Evolutionary conservation across 345 rosid species (phyloP).

Genomic region (Tarenaya hassleriana): DNA sequence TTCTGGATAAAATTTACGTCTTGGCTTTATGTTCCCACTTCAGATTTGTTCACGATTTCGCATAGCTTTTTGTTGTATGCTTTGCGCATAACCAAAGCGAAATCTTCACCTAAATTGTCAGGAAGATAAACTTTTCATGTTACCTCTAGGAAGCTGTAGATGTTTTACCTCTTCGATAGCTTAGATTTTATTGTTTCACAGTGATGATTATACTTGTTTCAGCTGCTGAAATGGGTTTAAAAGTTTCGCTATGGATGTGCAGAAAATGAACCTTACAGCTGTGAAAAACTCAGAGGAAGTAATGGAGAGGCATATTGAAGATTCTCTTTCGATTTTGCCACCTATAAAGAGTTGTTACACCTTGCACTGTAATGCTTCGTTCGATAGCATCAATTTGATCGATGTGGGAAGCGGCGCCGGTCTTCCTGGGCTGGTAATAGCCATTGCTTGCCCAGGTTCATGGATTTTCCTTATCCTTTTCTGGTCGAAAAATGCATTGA

Average conservation of each 20-base stretch:
- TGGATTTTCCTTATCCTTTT: slow-evolving; percentile 1
- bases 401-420: slow-evolving; percentile 92
- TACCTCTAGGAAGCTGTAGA: too few species aligned
- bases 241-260: slow-evolving; percentile 17
- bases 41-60: too few species aligned
- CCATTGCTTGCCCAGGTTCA: slow-evolving; percentile 71
- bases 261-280: slow-evolving; percentile 89
- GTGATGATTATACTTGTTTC: too few species aligned
- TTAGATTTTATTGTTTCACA: too few species aligned
- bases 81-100: too few species aligned
- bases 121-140: too few species aligned
- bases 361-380: slow-evolving; percentile 33
- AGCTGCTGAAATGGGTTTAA: neutral
- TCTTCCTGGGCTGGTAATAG: slow-evolving; percentile 84
- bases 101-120: too few species aligned
- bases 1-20: neutral
- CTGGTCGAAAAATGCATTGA: neutral
- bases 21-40: too few species aligned
- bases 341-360: slow-evolving; percentile 41
- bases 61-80: too few species aligned
- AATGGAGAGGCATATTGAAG: slow-evolving; percentile 83
- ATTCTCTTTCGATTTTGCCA: slow-evolving; percentile 72
- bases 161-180: too few species aligned
- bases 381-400: slow-evolving; percentile 41
- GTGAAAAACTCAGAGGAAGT: slow-evolving; percentile 56